Evolutionary conservation across 495 filamentous ascomycete genomes (phyloP).

Genomic region (Podospora anserina): DNA sequence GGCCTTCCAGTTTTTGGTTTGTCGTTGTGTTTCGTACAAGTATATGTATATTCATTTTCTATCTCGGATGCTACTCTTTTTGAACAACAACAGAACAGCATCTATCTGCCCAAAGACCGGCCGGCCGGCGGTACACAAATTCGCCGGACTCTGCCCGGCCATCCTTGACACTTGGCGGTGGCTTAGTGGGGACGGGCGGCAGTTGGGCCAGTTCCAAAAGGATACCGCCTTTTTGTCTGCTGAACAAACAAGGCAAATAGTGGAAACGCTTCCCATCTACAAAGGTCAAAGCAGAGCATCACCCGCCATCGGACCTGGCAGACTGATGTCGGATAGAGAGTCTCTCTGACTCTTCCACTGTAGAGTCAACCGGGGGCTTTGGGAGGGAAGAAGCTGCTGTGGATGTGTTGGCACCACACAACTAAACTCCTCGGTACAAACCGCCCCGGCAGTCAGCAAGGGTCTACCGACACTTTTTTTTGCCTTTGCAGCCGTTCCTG

Average conservation of each 20-base stretch:
- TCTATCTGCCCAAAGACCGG: too few species aligned
- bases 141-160: neutral
- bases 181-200: neutral
- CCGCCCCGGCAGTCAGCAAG: neutral
- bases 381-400: neutral
- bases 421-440: neutral
- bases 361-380: neutral
- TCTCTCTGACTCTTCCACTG: too few species aligned
- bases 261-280: neutral
- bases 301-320: neutral
- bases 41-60: too few species aligned
- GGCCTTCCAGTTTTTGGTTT: neutral
- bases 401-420: slow-evolving; percentile 1
- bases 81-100: too few species aligned
- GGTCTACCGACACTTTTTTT: neutral
- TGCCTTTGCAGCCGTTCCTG: neutral
- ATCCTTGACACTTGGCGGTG: neutral
- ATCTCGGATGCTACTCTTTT: neutral
- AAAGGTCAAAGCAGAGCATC: neutral
- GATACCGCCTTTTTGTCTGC: neutral
- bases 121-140: neutral
- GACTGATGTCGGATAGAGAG: neutral
- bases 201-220: neutral
- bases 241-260: neutral
- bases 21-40: neutral